Evolutionary conservation across 345 rosid genomes (phyloP).

Genomic region (Ceriops tagal): DNA sequence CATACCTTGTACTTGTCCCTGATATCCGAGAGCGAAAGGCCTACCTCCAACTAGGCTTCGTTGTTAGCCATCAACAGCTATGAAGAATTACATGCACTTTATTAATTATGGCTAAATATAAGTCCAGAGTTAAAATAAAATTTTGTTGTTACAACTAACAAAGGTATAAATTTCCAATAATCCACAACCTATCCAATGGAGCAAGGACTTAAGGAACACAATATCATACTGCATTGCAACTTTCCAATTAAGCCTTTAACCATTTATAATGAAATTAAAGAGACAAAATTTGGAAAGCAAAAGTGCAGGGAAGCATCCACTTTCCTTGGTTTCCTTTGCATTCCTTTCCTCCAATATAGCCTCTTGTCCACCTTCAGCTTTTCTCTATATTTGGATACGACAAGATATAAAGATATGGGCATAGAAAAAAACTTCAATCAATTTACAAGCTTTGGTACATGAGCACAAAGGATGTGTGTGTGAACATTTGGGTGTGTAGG

Average conservation of each 20-base stretch:
- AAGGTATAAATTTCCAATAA: not conserved
- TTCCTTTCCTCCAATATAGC: conserved; percentile 27
- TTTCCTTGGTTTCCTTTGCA: conserved; percentile 52
- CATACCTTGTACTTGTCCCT: conserved; percentile 74
- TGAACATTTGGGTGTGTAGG: too few species aligned
- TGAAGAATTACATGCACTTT: conserved; percentile 14
- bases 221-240: not conserved
- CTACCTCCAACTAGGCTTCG: conserved; percentile 37
- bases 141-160: too few species aligned
- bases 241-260: not conserved
- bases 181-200: not conserved
- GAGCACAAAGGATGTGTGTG: too few species aligned
- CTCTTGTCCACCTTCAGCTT: conserved; percentile 25
- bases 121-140: conserved; percentile 2
- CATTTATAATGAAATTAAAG: not conserved
- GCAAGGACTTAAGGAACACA: not conserved
- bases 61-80: conserved; percentile 33
- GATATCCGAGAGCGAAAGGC: conserved; percentile 57
- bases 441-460: not conserved
- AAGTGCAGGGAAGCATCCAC: not conserved
- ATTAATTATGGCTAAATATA: not conserved
- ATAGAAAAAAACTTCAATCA: not conserved
- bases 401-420: not conserved
- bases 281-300: not conserved
- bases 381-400: conserved; percentile 25